Base-by-base conservation (phyloP, 352 stramenopile species). In the Globisporangium canariense region DNA sequence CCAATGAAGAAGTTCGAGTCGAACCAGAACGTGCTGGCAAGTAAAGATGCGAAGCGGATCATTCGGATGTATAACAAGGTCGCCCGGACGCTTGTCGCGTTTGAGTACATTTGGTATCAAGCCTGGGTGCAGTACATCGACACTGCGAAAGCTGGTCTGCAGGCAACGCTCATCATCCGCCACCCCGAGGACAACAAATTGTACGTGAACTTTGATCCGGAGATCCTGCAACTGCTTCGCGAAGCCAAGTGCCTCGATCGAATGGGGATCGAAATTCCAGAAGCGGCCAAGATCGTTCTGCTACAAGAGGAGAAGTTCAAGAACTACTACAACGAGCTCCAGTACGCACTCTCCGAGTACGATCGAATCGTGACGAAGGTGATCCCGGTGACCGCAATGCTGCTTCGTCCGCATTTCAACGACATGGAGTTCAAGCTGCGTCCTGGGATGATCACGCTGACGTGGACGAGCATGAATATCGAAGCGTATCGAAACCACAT, bases 31-130 rank as follows among this genome's bases (percentile, higher is more conserved):
- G 96, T 99, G 2, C 75, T 99, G 20, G 93, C 94, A 1, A 97
- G 89, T 50, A 99, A 99, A 73, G 97, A 99, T 67, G 96, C 95
- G 16, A 98, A 98, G 69, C 92, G 96, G 1, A 99, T 99, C 67
- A 98, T 99, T 67, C 98, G 98, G 60, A 98, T 98, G 86, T 99
- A 99, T 86, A 99, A 99, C 80, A 99, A 99, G 66, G 94, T 99
- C 16, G 97, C 97, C 30, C 81, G 96, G 13, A 99, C 97, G 13
- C 84, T 99, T 20, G 97, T 99, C 8, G 95, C 93, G 18, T 99
- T 99, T 69, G 97, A 99, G 76, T 99, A 99, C 78, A 97, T 98
- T 41, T 99, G 97, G 97, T 98, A 99, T 68, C 96, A 99, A 65
- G 97, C 97, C 18, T 99, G 97, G 97, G 88, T 98, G 7, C 92